Conservation (phyloP, 352 stramenopile species). For the Phytophthora meadii region DNA sequence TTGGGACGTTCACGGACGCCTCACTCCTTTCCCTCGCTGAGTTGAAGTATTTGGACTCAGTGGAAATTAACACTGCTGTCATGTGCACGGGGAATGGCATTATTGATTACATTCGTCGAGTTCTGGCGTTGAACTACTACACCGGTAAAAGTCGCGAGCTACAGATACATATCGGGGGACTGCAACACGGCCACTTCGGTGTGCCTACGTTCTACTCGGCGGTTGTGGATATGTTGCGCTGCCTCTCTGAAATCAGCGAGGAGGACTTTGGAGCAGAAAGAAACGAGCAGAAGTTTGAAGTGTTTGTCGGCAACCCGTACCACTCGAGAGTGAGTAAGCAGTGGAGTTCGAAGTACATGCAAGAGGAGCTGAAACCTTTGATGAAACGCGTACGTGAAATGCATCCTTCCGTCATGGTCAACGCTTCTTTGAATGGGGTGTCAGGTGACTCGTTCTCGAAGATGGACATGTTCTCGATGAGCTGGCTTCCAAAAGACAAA, state of each 20-base stretch:
- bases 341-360: conserved; percentile 19
- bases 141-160: conserved; percentile 24
- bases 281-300: conserved; percentile 3
- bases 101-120: conserved; percentile 35
- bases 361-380: conserved; percentile 7
- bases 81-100: conserved; percentile 14
- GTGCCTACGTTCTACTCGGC: conserved; percentile 21
- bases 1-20: no score
- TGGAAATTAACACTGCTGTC: no score
- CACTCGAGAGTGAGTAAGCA: conserved; percentile 5
- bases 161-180: conserved; percentile 31
- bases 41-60: no score
- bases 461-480: conserved; percentile 20
- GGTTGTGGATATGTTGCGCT: conserved; percentile 7
- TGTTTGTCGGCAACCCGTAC: conserved; percentile 23
- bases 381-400: conserved; percentile 15
- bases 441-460: conserved; percentile 15
- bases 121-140: conserved; percentile 7
- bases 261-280: conserved; percentile 13
- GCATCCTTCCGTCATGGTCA: conserved; percentile 13
- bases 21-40: no score
- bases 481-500: conserved; percentile 11
- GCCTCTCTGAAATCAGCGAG: conserved; percentile 10
- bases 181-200: conserved; percentile 5
- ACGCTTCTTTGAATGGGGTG: conserved; percentile 6